Evolutionary conservation across 2,329 filamentous ascomycete genomes (phyloP).

Genomic region (Cladophialophora immunda): DNA sequence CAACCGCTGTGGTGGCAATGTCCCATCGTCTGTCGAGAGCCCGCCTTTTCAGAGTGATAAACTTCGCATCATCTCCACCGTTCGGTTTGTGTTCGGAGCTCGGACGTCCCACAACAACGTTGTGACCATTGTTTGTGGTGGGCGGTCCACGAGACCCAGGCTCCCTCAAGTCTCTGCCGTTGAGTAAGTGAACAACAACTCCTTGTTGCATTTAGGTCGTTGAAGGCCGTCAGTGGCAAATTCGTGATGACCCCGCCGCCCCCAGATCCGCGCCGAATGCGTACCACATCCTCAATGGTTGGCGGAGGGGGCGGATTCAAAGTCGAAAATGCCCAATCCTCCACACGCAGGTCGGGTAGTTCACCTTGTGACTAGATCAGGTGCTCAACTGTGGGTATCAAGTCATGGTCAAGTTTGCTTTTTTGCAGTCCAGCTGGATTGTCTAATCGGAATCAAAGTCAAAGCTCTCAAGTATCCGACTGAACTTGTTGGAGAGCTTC

Average conservation of each 20-base stretch:
- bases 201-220: neutral
- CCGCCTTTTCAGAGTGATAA: neutral
- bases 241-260: neutral
- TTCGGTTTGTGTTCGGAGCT: constrained; percentile 12
- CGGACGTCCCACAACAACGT: constrained; percentile 26
- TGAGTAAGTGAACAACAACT: neutral
- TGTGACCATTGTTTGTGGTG: neutral
- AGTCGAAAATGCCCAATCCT: neutral
- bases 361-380: neutral
- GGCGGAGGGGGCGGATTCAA: neutral
- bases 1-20: neutral
- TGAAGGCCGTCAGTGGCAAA: neutral
- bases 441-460: constrained; percentile 25
- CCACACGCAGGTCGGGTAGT: neutral
- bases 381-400: neutral
- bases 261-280: constrained; percentile 5
- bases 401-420: neutral
- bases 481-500: constrained; percentile 35
- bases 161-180: neutral
- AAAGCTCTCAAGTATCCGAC: constrained; percentile 33
- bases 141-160: neutral
- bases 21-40: neutral
- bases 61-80: constrained; percentile 6
- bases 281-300: constrained; percentile 9
- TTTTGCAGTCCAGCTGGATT: neutral